Conservation (phyloP, 1,284 basidiomycete genomes). For the Termitomyces sp. region DNA sequence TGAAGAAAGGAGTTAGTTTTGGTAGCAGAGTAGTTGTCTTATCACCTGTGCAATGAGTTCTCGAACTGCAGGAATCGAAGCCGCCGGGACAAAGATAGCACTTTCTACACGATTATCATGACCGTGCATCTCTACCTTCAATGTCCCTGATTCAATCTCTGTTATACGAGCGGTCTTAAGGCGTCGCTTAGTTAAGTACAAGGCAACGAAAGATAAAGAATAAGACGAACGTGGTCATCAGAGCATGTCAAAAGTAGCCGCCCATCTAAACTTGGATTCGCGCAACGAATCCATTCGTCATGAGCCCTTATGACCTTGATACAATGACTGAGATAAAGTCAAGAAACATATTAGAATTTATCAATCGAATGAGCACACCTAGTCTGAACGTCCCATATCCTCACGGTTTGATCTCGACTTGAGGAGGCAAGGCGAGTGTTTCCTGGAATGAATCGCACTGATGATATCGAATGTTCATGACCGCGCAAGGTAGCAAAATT, state of each 20-base stretch:
- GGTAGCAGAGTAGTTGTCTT: not conserved
- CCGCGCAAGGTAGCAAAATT: slow-evolving; percentile 70
- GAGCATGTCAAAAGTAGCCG: slow-evolving; percentile 59
- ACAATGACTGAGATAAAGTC: slow-evolving; percentile 42
- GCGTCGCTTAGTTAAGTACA: not conserved
- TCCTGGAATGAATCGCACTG: slow-evolving; percentile 67
- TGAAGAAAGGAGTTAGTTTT: not conserved
- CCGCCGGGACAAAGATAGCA: slow-evolving; percentile 59
- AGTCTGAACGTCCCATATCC: slow-evolving; percentile 69
- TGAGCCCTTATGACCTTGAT: slow-evolving; percentile 56
- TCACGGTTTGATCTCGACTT: slow-evolving; percentile 68
- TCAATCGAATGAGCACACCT: slow-evolving; percentile 39
- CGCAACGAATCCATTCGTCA: slow-evolving; percentile 67
- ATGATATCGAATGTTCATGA: slow-evolving; percentile 63
- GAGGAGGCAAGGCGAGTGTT: slow-evolving; percentile 67
- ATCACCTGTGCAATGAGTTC: slow-evolving; percentile 41
- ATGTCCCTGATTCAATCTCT: slow-evolving; percentile 57
- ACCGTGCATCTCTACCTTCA: slow-evolving; percentile 65
- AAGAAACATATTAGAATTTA: not conserved
- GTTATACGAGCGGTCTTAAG: slow-evolving; percentile 61
- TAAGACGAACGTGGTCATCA: slow-evolving; percentile 60
- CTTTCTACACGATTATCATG: slow-evolving; percentile 76
- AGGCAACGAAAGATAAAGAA: not conserved
- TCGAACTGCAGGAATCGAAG: slow-evolving; percentile 54
- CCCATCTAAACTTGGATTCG: slow-evolving; percentile 60